These are phyloP conservation scores for Acanthamoeba castellanii DNA, from an alignment of 208 protist genomes.

Conservation along the genomic window DNA sequence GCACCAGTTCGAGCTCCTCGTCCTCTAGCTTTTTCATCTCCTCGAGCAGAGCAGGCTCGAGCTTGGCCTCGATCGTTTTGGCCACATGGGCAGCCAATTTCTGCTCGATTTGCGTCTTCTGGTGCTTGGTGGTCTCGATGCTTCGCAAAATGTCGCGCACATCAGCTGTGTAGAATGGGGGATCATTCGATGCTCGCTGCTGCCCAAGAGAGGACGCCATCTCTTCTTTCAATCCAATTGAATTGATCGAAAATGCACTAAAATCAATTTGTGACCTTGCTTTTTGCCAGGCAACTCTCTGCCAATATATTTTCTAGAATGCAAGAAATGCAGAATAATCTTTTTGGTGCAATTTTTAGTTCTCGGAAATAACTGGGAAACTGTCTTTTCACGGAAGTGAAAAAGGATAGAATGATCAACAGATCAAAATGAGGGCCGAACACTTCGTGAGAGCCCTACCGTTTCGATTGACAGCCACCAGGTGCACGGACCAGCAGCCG, in stretches of 20 bases:
- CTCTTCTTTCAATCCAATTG: not conserved
- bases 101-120: conserved; percentile 17
- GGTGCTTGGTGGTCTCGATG: conserved; percentile 13
- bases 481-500: not conserved
- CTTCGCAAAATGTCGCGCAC: not conserved
- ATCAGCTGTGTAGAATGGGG: conserved; percentile 12
- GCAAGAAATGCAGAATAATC: no score
- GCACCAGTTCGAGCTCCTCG: conserved; percentile 52
- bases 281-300: no score
- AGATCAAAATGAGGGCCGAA: not conserved
- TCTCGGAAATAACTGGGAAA: not conserved
- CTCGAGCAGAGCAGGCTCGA: conserved; percentile 8
- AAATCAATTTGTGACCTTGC: no score
- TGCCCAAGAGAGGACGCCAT: not conserved
- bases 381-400: not conserved
- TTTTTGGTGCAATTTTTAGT: no score
- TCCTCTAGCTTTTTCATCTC: conserved; percentile 32
- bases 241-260: not conserved
- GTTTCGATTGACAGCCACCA: not conserved
- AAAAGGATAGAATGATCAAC: not conserved
- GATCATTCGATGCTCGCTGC: not conserved
- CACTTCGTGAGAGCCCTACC: not conserved
- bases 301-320: no score
- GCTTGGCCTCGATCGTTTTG: conserved; percentile 40
- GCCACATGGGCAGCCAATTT: conserved; percentile 57